Conservation (phyloP, 2,329 filamentous ascomycete species). For the Botrytis squamosa region DNA sequence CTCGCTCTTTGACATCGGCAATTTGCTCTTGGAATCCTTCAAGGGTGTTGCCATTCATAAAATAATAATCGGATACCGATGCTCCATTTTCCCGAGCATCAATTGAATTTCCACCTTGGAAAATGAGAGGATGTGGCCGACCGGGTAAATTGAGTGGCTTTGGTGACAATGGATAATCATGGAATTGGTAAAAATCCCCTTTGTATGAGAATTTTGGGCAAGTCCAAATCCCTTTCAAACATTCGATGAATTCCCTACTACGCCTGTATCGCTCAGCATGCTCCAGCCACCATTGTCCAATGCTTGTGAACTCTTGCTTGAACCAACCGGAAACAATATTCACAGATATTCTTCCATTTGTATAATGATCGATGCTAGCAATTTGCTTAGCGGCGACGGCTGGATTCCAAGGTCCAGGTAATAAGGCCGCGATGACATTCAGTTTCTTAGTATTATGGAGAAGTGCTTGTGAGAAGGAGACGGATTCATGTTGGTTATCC, state of each 20-base stretch:
- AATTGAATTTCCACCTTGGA: conserved; percentile 53
- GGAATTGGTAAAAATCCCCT: conserved; percentile 54
- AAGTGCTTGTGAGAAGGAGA: conserved; percentile 52
- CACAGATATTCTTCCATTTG: conserved; percentile 50
- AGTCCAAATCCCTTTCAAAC: conserved; percentile 53
- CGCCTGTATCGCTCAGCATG: conserved; percentile 51
- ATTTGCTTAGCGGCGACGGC: conserved; percentile 54
- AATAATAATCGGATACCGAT: conserved; percentile 51
- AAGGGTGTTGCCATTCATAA: conserved; percentile 57
- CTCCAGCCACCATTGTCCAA: conserved; percentile 56
- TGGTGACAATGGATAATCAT: conserved; percentile 50
- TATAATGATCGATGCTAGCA: conserved; percentile 53
- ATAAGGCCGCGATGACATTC: conserved; percentile 51
- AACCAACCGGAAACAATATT: conserved; percentile 56
- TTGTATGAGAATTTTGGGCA: conserved; percentile 49
- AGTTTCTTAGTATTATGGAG: conserved; percentile 48
- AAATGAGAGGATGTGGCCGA: conserved; percentile 51
- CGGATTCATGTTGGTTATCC: conserved; percentile 51
- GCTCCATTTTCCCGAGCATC: conserved; percentile 51
- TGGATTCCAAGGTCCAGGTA: conserved; percentile 52
- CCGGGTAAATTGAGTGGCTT: conserved; percentile 48
- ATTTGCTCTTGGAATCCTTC: conserved; percentile 53
- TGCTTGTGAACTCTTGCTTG: conserved; percentile 51
- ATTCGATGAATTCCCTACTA: conserved; percentile 51
- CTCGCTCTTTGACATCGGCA: conserved; percentile 48